Conservation (phyloP, 2,329 filamentous ascomycete species). For the Fonsecaea monophora region DNA sequence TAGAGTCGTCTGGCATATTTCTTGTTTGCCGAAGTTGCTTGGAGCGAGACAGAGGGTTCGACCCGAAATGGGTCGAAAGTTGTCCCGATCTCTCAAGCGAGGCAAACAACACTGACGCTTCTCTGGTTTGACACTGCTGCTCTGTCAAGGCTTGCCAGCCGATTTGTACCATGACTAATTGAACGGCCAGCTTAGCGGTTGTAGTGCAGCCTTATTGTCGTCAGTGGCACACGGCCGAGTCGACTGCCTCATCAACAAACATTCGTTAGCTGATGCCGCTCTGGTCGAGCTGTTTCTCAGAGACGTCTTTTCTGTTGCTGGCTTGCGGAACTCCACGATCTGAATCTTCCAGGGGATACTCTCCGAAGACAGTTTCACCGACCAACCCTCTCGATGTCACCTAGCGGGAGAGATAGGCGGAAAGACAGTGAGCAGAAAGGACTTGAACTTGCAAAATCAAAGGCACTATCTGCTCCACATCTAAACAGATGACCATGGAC, state of each 20-base stretch:
- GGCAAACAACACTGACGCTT: neutral
- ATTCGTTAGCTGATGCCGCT: neutral
- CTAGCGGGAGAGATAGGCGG: too few relatives aligned
- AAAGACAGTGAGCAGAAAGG: too few relatives aligned
- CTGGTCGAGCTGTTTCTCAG: neutral
- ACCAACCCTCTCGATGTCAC: too few relatives aligned
- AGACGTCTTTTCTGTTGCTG: neutral
- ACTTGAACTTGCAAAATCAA: too few relatives aligned
- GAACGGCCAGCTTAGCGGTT: neutral
- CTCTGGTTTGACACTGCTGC: conserved; percentile 32
- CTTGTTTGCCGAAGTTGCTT: neutral
- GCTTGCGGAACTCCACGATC: neutral
- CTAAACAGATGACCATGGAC: too few relatives aligned
- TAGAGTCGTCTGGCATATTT: neutral
- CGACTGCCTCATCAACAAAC: neutral
- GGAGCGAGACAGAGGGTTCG: neutral
- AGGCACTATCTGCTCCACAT: too few relatives aligned
- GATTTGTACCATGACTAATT: neutral
- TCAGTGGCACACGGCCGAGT: neutral
- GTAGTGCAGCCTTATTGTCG: neutral
- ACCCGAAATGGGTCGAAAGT: neutral
- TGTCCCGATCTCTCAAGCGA: conserved; percentile 6
- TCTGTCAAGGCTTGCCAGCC: neutral
- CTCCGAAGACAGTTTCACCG: neutral
- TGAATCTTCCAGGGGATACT: neutral